Evolutionary conservation across 176 grass and related monocot species (phyloP).

Genomic region (Poa annua): DNA sequence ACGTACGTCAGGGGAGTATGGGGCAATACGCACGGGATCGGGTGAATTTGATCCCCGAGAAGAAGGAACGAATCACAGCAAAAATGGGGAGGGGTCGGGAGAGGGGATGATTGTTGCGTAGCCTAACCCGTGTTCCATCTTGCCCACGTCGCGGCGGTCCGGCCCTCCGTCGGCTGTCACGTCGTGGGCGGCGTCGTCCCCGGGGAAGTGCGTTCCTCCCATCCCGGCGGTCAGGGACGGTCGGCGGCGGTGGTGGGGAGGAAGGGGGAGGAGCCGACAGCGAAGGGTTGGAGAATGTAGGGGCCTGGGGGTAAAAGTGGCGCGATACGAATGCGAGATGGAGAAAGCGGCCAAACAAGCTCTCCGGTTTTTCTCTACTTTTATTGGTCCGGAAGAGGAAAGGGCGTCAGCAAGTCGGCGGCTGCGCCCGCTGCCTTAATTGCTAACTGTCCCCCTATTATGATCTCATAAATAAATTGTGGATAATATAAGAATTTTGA

Average conservation of each 20-base stretch:
- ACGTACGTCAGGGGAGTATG: neutral
- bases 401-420: neutral
- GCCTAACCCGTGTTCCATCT: conserved; percentile 74
- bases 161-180: neutral
- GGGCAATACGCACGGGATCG: neutral
- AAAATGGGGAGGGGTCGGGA: neutral
- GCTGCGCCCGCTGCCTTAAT: conserved; percentile 30
- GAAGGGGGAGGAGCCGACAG: neutral
- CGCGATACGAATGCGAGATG: neutral
- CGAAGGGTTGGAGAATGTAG: neutral
- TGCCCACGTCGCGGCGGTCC: conserved; percentile 50
- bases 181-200: neutral
- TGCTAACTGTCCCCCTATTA: neutral
- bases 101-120: neutral
- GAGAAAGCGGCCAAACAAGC: neutral
- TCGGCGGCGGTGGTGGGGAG: conserved; percentile 22
- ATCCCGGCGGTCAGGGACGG: conserved; percentile 32
- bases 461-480: neutral
- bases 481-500: neutral
- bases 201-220: conserved; percentile 46
- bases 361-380: neutral
- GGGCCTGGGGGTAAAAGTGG: conserved; percentile 25
- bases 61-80: conserved; percentile 36
- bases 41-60: neutral
- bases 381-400: conserved; percentile 39